Conservation (phyloP, 768 basidiomycete genomes). For the Pseudohyphozyma bogoriensis region DNA sequence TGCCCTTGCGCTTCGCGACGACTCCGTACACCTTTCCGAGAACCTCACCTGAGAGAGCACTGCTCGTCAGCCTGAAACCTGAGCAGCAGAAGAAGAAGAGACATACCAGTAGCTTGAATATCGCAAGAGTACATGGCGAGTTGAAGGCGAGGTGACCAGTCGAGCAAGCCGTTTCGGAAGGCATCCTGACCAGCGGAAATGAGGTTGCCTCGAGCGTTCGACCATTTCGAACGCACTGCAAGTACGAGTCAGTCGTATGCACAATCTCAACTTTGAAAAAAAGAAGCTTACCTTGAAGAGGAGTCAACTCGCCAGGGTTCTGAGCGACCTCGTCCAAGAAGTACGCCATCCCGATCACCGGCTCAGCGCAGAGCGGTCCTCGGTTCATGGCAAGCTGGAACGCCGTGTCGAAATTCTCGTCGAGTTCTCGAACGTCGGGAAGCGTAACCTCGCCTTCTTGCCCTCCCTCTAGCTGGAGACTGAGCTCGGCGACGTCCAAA, state of each 20-base stretch:
- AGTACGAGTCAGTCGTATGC: too few relatives aligned
- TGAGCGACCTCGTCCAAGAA: slow-evolving; percentile 69
- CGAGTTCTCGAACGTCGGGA: slow-evolving; percentile 49
- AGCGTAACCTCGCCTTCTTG: not conserved
- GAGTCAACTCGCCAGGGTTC: slow-evolving; percentile 38
- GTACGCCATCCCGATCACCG: slow-evolving; percentile 83
- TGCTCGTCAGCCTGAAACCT: slow-evolving; percentile 1
- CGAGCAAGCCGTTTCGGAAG: slow-evolving; percentile 76
- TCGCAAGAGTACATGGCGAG: slow-evolving; percentile 98
- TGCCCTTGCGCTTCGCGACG: slow-evolving; percentile 77
- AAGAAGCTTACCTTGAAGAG: slow-evolving; percentile 4
- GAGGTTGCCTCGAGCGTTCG: slow-evolving; percentile 79
- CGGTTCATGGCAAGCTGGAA: slow-evolving; percentile 92
- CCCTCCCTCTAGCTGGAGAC: slow-evolving; percentile 7
- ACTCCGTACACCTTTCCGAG: slow-evolving; percentile 96
- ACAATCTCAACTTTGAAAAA: not conserved
- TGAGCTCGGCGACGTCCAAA: slow-evolving; percentile 15
- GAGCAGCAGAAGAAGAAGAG: slow-evolving; percentile 4
- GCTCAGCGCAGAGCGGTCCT: slow-evolving; percentile 90
- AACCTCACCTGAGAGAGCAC: slow-evolving; percentile 65
- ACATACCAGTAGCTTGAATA: slow-evolving; percentile 91
- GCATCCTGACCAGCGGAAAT: slow-evolving; percentile 82
- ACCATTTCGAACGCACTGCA: slow-evolving; percentile 66
- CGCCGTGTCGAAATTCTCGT: slow-evolving; percentile 76
- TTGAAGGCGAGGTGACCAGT: slow-evolving; percentile 96